These are phyloP conservation scores for Paraconiothyrium brasiliense DNA, from an alignment of 2,329 filamentous ascomycete species.

Conservation along the genomic window DNA sequence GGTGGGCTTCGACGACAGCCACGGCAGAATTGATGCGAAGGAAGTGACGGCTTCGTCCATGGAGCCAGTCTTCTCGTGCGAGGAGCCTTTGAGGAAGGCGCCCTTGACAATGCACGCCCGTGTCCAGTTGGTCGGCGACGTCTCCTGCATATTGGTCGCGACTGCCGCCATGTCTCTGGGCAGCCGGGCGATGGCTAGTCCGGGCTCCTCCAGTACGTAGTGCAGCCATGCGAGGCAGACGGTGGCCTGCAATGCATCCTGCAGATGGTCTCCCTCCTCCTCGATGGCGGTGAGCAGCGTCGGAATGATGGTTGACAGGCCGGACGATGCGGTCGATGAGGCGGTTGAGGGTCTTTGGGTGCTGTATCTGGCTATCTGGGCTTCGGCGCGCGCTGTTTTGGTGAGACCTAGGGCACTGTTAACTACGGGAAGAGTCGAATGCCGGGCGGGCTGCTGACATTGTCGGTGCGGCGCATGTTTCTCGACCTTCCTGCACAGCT, in stretches of 20 bases:
- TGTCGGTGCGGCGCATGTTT: slow-evolving; percentile 89
- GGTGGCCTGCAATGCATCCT: slow-evolving; percentile 77
- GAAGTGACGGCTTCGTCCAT: slow-evolving; percentile 69
- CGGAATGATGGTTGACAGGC: slow-evolving; percentile 51
- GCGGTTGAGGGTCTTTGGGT: slow-evolving; percentile 54
- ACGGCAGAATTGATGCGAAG: slow-evolving; percentile 72
- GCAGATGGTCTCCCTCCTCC: slow-evolving; percentile 52
- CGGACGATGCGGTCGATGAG: slow-evolving; percentile 47
- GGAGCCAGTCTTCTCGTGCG: slow-evolving; percentile 55
- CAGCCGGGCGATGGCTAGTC: slow-evolving; percentile 67
- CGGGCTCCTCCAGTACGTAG: slow-evolving; percentile 77
- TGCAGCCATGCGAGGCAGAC: slow-evolving; percentile 87
- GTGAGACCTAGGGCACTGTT: slow-evolving; percentile 52
- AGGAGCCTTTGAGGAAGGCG: slow-evolving; percentile 72
- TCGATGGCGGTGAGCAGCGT: slow-evolving; percentile 52
- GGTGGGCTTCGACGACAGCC: slow-evolving; percentile 66
- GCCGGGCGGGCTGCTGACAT: slow-evolving; percentile 67
- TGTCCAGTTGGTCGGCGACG: slow-evolving; percentile 75
- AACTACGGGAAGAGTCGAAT: slow-evolving; percentile 23
- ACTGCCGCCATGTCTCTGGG: slow-evolving; percentile 66
- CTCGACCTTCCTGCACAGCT: slow-evolving; percentile 89
- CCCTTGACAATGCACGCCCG: slow-evolving; percentile 82
- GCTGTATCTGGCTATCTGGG: slow-evolving; percentile 56
- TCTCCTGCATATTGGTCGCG: slow-evolving; percentile 39
- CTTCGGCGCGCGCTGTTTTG: slow-evolving; percentile 58